Base-by-base conservation (phyloP, 2,329 filamentous ascomycete species). In the Cadophora sp. region DNA sequence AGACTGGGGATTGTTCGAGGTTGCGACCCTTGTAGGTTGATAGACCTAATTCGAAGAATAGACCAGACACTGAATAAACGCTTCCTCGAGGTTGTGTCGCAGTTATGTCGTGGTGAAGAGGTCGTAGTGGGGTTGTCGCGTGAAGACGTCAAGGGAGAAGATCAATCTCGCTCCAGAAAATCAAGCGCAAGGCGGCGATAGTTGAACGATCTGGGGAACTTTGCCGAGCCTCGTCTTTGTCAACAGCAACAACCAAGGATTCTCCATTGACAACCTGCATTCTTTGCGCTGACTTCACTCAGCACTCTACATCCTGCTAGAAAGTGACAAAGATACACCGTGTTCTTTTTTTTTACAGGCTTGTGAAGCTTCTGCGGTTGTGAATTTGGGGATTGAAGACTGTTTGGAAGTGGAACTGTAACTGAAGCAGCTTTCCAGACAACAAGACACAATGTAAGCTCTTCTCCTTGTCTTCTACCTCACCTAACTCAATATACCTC, bases 191-290 rank as follows among this genome's bases (percentile, higher is more conserved):
- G 24, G 36, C 36, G 30, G 55, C 55, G 30, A 27, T 36, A 18
- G 56, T 36, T 36, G 14, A 13, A 27, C 51, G 66, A 72, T 69
- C 69, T 65, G 68, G 69, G 71, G 71, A 71, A 71, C 27, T 66
- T 67, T 67, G 66, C 65, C 63, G 62, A 71, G 67, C 59, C 14
- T 18, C 24, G 22, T 60, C 45, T 60, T 61, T 43, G 33, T 56
- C 50, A 53, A 43, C 53, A n/a, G 6, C 64, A 45, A 45, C 59
- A 65, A 30, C 50, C 56, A 47, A 45, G 39, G 41, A 55, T 47
- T 58, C 59, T 14, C 45, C 13, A 14, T 16, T 36, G 24, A 27
- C 41, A 39, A 1, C 47, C 47, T 62, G 5, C 27, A 22, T 9
- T 18, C 8, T 56, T 39, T 56, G 33, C 53, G 20, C 30, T 33